These are phyloP conservation scores for Aureobasidium sp. DNA, from an alignment of 2,329 filamentous ascomycete genomes.

Conservation along the genomic window DNA sequence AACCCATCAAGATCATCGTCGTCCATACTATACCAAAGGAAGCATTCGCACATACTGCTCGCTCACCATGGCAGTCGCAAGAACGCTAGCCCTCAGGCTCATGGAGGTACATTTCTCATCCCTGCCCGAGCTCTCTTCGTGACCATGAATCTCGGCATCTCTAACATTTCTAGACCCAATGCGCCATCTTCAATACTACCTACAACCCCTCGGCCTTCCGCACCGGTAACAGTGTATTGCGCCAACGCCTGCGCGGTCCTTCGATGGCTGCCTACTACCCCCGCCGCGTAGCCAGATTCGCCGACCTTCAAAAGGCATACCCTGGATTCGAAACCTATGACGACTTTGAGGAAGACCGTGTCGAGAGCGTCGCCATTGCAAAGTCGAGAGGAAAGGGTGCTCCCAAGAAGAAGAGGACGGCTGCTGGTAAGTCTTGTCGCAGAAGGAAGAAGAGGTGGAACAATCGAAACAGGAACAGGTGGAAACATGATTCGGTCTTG, in stretches of 20 bases:
- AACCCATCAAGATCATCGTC: not conserved
- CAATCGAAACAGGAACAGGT: not conserved
- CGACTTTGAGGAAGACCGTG: constrained; percentile 68
- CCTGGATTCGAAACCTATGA: constrained; percentile 62
- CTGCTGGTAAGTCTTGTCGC: constrained; percentile 30
- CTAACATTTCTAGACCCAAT: constrained; percentile 59
- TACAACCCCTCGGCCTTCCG: constrained; percentile 80
- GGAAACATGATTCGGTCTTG: not conserved
- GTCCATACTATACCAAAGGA: not conserved
- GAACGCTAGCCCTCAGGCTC: constrained; percentile 54
- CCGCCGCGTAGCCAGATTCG: constrained; percentile 59
- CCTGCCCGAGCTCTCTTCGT: not conserved
- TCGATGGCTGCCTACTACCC: constrained; percentile 84
- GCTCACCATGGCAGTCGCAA: constrained; percentile 43
- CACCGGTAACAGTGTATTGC: constrained; percentile 84
- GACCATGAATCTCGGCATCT: not conserved
- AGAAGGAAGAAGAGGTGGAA: not conserved
- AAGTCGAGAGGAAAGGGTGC: constrained; percentile 77
- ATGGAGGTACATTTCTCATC: constrained; percentile 57
- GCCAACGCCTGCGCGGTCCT: constrained; percentile 79
- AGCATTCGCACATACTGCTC: not conserved
- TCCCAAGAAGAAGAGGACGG: constrained; percentile 78
- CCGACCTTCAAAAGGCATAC: constrained; percentile 65
- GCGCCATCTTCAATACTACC: constrained; percentile 80
- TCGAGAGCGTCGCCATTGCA: constrained; percentile 55